These are phyloP conservation scores for Suillus plorans DNA, from an alignment of 768 basidiomycete species.

Conservation along the genomic window DNA sequence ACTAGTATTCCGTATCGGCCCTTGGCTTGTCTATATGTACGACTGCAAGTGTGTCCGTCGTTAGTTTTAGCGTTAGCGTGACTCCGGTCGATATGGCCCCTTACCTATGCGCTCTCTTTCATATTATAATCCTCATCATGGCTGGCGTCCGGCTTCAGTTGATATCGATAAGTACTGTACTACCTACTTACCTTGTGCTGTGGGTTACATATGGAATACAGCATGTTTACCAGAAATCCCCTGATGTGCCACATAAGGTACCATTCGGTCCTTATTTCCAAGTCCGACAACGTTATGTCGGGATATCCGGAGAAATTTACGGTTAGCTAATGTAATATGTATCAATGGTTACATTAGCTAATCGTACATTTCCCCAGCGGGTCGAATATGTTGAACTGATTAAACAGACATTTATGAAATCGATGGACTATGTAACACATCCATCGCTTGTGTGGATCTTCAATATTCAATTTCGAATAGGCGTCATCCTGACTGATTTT, in stretches of 20 bases:
- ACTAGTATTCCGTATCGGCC: constrained; percentile 25
- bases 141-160: constrained; percentile 4
- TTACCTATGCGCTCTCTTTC: constrained; percentile 7
- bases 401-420: too few relatives aligned
- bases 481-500: not conserved
- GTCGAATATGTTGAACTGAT: too few relatives aligned
- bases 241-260: too few relatives aligned
- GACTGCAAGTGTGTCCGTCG: constrained; percentile 5
- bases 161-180: constrained; percentile 7
- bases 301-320: too few relatives aligned
- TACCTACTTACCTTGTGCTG: constrained; percentile 4
- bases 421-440: too few relatives aligned
- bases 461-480: too few relatives aligned
- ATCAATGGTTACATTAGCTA: too few relatives aligned
- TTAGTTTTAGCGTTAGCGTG: constrained; percentile 1
- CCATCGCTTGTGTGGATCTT: too few relatives aligned
- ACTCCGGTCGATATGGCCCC: constrained; percentile 5
- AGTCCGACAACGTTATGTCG: not conserved
- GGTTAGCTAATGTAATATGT: too few relatives aligned
- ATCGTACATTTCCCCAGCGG: too few relatives aligned
- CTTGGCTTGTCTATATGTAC: constrained; percentile 31
- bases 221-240: not conserved
- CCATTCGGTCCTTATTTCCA: too few relatives aligned
- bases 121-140: constrained; percentile 1
- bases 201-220: constrained; percentile 4